Evolutionary conservation across 2,329 filamentous ascomycete genomes (phyloP), one percentile per base, ranked within the genome.

Genomic region (Penicillium sp.): DNA sequence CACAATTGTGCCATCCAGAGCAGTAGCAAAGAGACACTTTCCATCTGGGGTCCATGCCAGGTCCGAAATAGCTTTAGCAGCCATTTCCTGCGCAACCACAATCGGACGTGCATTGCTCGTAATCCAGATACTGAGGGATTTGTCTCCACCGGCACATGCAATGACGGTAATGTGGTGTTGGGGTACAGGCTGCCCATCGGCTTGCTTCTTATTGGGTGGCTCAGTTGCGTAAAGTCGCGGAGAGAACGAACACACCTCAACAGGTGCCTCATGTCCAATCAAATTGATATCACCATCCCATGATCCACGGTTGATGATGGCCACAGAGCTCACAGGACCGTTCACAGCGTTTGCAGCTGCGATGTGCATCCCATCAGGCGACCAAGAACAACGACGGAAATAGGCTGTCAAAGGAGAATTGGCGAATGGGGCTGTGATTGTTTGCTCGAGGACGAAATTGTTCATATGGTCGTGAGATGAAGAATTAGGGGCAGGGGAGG

Each of bases 201-300:
- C 63, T 13, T 64, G 82, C 79, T 49, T 79, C 73, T 52, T 82
- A 70, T 77, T 74, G 22, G 75, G 74, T 10, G 89, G 89, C 47
- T 91, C 85, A 51, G 84, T 82, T 14, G 86, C 87, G 69, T 97
- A 99, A 22, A 99, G 78, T 60, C 94, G 83, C 0, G 95, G 95
- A 1, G 94, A 97, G 72, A 99, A 99, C 63, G 94, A 90, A 79
- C 93, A 97, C 3, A 99, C 94, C 76, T 99, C 94, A 0, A 95
- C 94, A 0, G 94, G 94, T 0, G 90, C 93, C 79, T 99, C 94
- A 71, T 99, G 94, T 9, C 94, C 94, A 58, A 99, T 97, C 58
- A 99, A 76, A 72, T 96, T 97, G 76, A 97, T 97, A 69, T 99
- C 92, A 61, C 91, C 92, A 68, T 96, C 92, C 94, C 95, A 99